Conservation (phyloP, 2,329 filamentous ascomycete genomes). For the Pseudonectria foliicola region DNA sequence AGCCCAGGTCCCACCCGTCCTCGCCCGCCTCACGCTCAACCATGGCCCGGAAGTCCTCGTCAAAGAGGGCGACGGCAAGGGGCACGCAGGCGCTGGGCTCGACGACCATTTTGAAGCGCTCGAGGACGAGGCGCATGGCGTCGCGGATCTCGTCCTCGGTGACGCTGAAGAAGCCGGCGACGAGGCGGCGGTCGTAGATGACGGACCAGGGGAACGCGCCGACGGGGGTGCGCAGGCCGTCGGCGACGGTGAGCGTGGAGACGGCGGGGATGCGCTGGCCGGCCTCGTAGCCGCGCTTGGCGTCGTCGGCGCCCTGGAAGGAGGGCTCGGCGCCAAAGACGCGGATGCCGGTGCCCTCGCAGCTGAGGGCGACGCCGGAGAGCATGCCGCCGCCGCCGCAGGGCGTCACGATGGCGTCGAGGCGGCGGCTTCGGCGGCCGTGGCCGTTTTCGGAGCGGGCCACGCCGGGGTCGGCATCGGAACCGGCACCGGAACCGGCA, state of each 20-base stretch:
- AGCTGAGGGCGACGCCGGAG: constrained; percentile 71
- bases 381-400: constrained; percentile 87
- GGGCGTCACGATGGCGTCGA: constrained; percentile 73
- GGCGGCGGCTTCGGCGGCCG: no score
- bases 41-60: constrained; percentile 71
- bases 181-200: constrained; percentile 64
- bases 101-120: constrained; percentile 84
- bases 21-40: constrained; percentile 65
- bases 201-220: constrained; percentile 70
- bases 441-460: no score
- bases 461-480: no score
- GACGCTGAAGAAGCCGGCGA: constrained; percentile 64
- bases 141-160: constrained; percentile 73
- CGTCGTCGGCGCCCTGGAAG: constrained; percentile 80
- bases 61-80: constrained; percentile 73
- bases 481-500: constrained; percentile 8
- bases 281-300: constrained; percentile 58
- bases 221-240: constrained; percentile 79
- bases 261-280: constrained; percentile 61
- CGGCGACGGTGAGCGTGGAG: constrained; percentile 73
- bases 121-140: constrained; percentile 70
- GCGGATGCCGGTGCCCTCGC: constrained; percentile 60
- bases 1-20: constrained; percentile 63
- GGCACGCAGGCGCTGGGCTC: constrained; percentile 85
- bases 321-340: constrained; percentile 86